Base-by-base conservation (phyloP, 257 asterid genomes). In the Scutellaria barbata region DNA sequence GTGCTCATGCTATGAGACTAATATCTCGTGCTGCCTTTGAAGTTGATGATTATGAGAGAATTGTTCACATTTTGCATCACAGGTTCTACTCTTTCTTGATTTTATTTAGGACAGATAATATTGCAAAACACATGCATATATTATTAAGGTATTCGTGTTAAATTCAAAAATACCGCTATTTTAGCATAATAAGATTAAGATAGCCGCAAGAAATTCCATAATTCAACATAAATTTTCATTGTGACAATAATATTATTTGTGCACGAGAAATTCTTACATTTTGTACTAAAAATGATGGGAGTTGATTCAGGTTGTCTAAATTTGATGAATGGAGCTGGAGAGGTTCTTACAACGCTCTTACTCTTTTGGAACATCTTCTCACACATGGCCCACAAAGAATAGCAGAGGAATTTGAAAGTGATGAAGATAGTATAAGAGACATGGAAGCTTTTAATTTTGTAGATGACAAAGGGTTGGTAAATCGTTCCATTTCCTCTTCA, bases 21-120 rank as follows among this genome's bases (percentile, higher is more conserved):
- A 85, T 92, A 73, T 85, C 96, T 5, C 90, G 87, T n/a, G 98
- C 96, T 8, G 96, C 98, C 33, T 92, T 92, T 40, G 98, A 92
- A 74, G 95, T 92, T 10, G 98, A 89, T 74, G 96, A 92, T 75
- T 92, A 87, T 51, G 92, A 88, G 42, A 80, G 98, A 77, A 86
- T 89, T 25, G 89, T 85, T 14, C 92, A 85, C 42, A 84, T 92
- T 76, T 84, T 89, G 70, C 95, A 89, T 68, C 83, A 69, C 45
- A 87, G 90, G 98, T 92, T 16, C 14, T 20, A 12, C 1, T 25
- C 33, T 8, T 63, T 9, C 47, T 10, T n/a, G 0, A 9, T 47
- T 47, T 1, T 4, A 13, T 30, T 57, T 65, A n/a, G n/a, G n/a
- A n/a, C n/a, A n/a, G n/a, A n/a, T n/a, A n/a, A n/a, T n/a, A n/a